Base-by-base conservation (phyloP, 2,329 filamentous ascomycete genomes). In the Leptographium wingfieldii region DNA sequence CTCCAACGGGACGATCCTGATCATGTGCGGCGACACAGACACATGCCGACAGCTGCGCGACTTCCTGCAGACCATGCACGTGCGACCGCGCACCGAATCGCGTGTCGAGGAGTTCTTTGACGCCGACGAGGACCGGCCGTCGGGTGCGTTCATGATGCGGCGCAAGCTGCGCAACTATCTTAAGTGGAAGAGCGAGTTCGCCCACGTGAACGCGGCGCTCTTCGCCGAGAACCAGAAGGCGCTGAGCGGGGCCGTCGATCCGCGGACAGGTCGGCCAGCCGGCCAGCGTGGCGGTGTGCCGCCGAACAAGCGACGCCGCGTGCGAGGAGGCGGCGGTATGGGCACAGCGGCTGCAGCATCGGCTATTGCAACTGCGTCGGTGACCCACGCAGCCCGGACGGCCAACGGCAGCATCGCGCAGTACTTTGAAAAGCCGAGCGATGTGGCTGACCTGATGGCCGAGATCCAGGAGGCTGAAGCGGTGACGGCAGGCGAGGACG, bases 21-120 rank as follows among this genome's bases (percentile, higher is more conserved):
- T 99, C 70, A 97, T 99, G 94, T 97, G 92, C 69, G 86, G 87
- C 31, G 92, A 95, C 67, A 84, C 88, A 60, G 84, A 85, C 60
- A 95, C 90, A 10, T 95, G 90, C 68, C 82, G 87, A 16, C 94
- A 99, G 67, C 77, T 99, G 51, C 84, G 90, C 64, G 92, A 97
- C 69, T 97, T 92, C 69, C 75, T 99, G 25, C 88, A 95, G 70
- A 91, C 84, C 7, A 96, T 96, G 90, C 84, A 95, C 68, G 80
- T 92, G 33, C 83, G 81, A 59, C 79, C 84, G 58, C 79, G 71
- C 67, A 69, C 68, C 53, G 76, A 80, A 57, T 72, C 74, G 48
- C 69, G 72, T 53, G 71, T 77, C 14, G 73, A 77, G 51, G 72
- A 75, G 35, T 73, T 77, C 4, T 74, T 79, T 5, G 77, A 79